These are phyloP conservation scores for Mortierella hygrophila DNA, from an alignment of 192 early-diverging fungal species.

Conservation along the genomic window DNA sequence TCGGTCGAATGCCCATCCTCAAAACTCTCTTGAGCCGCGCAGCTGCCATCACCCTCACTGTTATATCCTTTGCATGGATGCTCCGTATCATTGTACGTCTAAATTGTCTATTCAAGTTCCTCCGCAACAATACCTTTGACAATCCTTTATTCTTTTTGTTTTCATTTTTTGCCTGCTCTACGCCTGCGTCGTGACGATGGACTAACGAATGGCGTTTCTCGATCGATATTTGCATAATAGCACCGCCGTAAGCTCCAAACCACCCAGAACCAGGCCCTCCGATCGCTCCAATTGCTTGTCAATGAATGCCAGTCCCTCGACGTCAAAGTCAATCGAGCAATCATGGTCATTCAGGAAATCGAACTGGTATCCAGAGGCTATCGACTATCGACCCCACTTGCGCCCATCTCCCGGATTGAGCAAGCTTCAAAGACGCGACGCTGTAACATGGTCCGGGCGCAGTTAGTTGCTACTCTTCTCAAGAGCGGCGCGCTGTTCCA, in stretches of 20 bases:
- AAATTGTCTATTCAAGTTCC: not conserved
- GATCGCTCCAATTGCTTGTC: conserved; percentile 55
- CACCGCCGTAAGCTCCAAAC: conserved; percentile 60
- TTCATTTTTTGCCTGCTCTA: not conserved
- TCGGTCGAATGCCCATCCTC: conserved; percentile 23
- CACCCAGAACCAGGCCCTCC: conserved; percentile 58
- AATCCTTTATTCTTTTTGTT: not conserved
- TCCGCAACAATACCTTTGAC: not conserved
- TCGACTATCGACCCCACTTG: conserved; percentile 67
- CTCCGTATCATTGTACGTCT: conserved; percentile 36
- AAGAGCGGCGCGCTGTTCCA: conserved; percentile 61
- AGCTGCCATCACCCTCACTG: conserved; percentile 25
- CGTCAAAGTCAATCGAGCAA: conserved; percentile 61
- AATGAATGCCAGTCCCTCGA: conserved; percentile 64
- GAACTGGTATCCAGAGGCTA: conserved; percentile 75
- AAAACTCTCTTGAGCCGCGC: conserved; percentile 31
- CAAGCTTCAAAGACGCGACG: conserved; percentile 64
- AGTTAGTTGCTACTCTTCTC: conserved; percentile 55
- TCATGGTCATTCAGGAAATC: conserved; percentile 73
- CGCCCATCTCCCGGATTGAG: conserved; percentile 74
- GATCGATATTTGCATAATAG: conserved; percentile 21
- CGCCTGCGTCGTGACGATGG: not conserved
- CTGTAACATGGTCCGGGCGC: conserved; percentile 62
- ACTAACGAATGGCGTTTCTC: not conserved
- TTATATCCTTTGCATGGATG: conserved; percentile 48